Base-by-base conservation (phyloP, 805 yeast genomes). In the Yueomyces sp. region DNA sequence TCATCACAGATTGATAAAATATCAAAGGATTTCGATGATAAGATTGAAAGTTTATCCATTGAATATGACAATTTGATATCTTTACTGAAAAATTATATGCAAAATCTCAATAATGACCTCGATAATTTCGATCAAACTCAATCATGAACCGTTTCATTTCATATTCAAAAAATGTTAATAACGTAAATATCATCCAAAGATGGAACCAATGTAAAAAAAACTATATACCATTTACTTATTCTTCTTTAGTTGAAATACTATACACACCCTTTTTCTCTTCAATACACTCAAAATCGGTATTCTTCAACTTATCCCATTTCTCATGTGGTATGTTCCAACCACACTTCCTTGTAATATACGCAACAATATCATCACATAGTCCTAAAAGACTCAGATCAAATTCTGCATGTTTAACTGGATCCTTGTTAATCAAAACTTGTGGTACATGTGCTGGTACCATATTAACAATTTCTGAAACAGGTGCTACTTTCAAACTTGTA, bases 401-500 rank as follows among this genome's bases (percentile, higher is more conserved):
- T 52, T 81, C 84, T 40, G 80, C 73, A 53, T 84, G 94, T 36
- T 67, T 69, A 26, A 85, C 79, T 1, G 84, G 79, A 53, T 85
- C 92, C 54, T 73, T 77, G 56, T 85, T 84, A 49, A 87, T 81
- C 45, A 84, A 67, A 4, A 88, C 69, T 61, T 86, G 94, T 0
- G 96, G 96, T 2, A 84, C 78, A n/a, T 73, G 60, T n/a, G 71
- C 70, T 0, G 81, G 78, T 2, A 87, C 65, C 62, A 74, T 69
- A 48, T 85, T 79, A n/a, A 85, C 88, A 45, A 87, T 84, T 43
- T 85, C 87, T 43, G 86, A 78, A 4, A 88, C 96, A 0, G 96
- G 96, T 0, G 94, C 86, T 28, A 87, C 96, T 56, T 87, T 85
- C 50, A 87, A 69, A 26, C 95, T 86, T 0, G 96, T 87, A 19